Evolutionary conservation across 2,329 filamentous ascomycete species (phyloP), one percentile per base, ranked within the genome.

Genomic region (Hortaea werneckii): DNA sequence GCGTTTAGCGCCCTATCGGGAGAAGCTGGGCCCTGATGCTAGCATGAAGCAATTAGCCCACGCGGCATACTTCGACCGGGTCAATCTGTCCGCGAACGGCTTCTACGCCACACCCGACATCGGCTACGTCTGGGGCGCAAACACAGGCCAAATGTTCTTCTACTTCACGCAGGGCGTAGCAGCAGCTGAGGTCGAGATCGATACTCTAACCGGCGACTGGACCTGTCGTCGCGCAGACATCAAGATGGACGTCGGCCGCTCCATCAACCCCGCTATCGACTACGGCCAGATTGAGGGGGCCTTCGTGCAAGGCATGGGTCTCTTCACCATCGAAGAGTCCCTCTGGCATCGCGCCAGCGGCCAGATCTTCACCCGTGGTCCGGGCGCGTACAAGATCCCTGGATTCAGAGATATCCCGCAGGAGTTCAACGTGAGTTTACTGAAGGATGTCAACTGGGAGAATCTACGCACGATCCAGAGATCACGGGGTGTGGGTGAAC

Each of bases 101-200:
- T 95, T 94, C 71, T 98, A 96, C 76, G 90, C 88, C 63, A 98
- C 92, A 0, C 92, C 92, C 0, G 89, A 96, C 53, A 96, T 98
- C 55, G 92, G 92, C 1, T 98, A 95, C 61, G 79, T 82, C 1
- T 98, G 92, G 92, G 87, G 82, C 26, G 80, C 83, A 49, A 95
- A 95, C 67, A 83, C 75, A 8, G 92, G 92, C 30, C 85, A 92
- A 66, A 94, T 96, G 89, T 98, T 88, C 75, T 98, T 90, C 72
- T 98, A 98, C 74, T 98, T 96, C 69, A 96, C 92, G 0, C 90
- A 96, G 65, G 92, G 92, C 44, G 89, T 96, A 4, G 80, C 90
- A 0, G 86, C 87, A 0, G 83, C 89, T 7, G 92, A 96, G 66
- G 88, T 95, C 6, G 87, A 96, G 66, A 76, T 98, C 47, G 92